A percentile compares a stretch with the other conserved stretches of the same genome.
phyloP scores from a whole-genome alignment of 129 eudicot genomes.

The Escallonia rubra region DNA sequence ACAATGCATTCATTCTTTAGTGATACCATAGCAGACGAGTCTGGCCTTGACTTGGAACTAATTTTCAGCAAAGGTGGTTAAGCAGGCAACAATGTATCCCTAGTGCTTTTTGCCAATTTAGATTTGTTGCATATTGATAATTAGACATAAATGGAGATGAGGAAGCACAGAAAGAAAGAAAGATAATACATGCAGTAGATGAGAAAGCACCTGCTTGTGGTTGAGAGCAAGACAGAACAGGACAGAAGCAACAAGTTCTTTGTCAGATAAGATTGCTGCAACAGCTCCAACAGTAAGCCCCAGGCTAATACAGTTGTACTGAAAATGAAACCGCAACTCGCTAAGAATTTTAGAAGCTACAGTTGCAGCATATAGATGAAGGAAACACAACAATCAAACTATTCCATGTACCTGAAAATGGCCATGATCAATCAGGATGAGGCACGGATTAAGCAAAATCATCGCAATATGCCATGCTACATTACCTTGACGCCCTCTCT shows the following conservation, averaged over 20 bases:
- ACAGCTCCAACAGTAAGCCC: constrained; percentile 64
- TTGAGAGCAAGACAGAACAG: constrained; percentile 54
- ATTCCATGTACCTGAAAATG: constrained; percentile 71
- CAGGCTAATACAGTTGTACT: constrained; percentile 92
- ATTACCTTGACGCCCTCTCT: constrained; percentile 30
- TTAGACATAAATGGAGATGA: no score
- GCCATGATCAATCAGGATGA: constrained; percentile 93
- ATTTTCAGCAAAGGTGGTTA: no score
- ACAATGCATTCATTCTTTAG: no score
- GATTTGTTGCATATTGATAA: no score
- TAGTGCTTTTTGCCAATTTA: no score
- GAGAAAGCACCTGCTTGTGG: constrained; percentile 51
- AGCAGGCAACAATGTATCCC: no score
- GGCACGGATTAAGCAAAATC: constrained; percentile 83
- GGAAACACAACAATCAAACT: not conserved
- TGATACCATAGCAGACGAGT: no score
- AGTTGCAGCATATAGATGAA: not conserved
- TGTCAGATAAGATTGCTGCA: constrained; percentile 44
- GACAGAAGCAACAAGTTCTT: constrained; percentile 48
- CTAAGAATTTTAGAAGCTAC: not conserved
- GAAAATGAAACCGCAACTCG: constrained; percentile 5
- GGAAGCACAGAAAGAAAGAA: no score
- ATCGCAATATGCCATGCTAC: constrained; percentile 66
- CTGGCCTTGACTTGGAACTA: no score
- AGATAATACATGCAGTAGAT: no score